A percentile compares a stretch with the other conserved stretches of the same genome.
These are phyloP conservation scores for Thinopyrum elongatum DNA, from an alignment of 176 grass and related monocot genomes.

Conservation along the genomic window DNA sequence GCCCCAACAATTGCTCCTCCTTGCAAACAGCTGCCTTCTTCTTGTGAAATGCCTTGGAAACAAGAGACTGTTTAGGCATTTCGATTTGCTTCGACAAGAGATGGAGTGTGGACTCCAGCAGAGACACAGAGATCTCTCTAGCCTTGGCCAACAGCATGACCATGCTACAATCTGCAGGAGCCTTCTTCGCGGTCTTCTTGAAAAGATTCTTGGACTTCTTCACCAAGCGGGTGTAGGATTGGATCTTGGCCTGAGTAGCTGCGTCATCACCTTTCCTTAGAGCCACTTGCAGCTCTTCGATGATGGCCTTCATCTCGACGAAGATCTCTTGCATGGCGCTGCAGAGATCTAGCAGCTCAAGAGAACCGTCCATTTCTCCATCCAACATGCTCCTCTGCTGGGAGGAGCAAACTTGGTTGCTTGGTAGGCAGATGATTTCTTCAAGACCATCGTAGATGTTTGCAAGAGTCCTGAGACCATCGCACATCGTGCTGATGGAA, in stretches of 20 bases:
- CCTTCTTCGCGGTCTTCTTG: too few relatives aligned
- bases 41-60: background rate
- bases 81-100: too few relatives aligned
- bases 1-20: constrained; percentile 6
- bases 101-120: too few relatives aligned
- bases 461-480: background rate
- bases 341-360: background rate
- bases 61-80: too few relatives aligned
- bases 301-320: background rate
- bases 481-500: background rate
- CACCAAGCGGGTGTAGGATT: too few relatives aligned
- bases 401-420: background rate
- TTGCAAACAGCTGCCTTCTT: background rate
- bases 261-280: too few relatives aligned
- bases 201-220: too few relatives aligned
- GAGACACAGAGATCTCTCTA: too few relatives aligned
- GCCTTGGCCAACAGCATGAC: too few relatives aligned
- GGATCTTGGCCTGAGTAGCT: too few relatives aligned
- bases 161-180: too few relatives aligned
- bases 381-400: background rate
- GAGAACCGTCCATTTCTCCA: background rate
- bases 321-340: background rate
- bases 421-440: background rate
- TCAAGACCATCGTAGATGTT: background rate
- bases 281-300: too few relatives aligned